Conservation (phyloP, 805 yeast genomes). For the Nakazawaea siamensis region DNA sequence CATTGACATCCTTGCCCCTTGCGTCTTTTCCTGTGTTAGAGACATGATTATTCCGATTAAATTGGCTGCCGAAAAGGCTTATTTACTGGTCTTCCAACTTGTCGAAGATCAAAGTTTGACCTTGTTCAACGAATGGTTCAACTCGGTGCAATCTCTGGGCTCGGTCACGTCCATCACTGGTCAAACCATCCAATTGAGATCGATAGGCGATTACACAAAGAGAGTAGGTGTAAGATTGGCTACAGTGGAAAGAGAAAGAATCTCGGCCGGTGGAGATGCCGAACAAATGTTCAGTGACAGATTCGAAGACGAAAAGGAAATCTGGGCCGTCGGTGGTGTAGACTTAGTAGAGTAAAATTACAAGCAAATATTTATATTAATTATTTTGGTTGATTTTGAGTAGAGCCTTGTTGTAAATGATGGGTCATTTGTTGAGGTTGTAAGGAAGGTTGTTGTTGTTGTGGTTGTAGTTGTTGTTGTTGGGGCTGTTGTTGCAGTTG, state of each 20-base stretch:
- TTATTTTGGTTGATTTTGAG: too few relatives aligned
- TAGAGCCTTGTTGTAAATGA: too few relatives aligned
- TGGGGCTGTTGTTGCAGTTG: conserved; percentile 6
- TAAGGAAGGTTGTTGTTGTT: background rate
- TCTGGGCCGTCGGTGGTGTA: conserved; percentile 81
- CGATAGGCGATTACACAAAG: conserved; percentile 80
- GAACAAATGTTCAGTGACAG: conserved; percentile 81
- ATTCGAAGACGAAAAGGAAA: conserved; percentile 77
- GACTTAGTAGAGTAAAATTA: too few relatives aligned
- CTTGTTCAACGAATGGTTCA: conserved; percentile 61
- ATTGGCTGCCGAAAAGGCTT: conserved; percentile 90
- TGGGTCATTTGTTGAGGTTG: background rate
- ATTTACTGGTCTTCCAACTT: conserved; percentile 59
- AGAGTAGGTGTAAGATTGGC: conserved; percentile 89
- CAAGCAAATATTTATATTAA: too few relatives aligned
- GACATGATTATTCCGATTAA: conserved; percentile 88
- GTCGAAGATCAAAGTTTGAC: conserved; percentile 54
- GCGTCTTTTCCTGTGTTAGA: conserved; percentile 75
- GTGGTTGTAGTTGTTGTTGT: conserved; percentile 4
- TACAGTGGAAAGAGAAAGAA: conserved; percentile 76
- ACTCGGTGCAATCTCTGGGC: conserved; percentile 22
- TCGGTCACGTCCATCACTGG: conserved; percentile 35
- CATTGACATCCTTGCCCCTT: conserved; percentile 52
- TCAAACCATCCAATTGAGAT: conserved; percentile 49
- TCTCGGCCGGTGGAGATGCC: conserved; percentile 83